phyloP scores from a whole-genome alignment of 208 protist genomes.

The Endotrypanum monterogeii region DNA sequence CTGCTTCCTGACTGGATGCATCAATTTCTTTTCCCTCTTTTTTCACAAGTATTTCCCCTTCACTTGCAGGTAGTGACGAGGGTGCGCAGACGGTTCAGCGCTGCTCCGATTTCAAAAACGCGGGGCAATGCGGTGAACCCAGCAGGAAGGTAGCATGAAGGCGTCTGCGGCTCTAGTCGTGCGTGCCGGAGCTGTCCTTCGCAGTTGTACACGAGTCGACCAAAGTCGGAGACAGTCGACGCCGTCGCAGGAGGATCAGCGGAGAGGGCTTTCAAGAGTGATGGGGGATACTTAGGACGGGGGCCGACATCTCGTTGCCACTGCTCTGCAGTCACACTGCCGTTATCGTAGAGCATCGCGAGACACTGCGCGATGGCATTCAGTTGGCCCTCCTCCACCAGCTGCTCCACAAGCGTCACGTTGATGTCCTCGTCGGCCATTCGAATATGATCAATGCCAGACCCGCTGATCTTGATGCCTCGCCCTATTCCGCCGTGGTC shows the following conservation, averaged over 20 bases:
- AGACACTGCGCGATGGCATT: slow-evolving; percentile 86
- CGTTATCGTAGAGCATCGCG: slow-evolving; percentile 62
- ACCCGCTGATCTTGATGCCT: slow-evolving; percentile 59
- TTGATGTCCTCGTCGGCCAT: slow-evolving; percentile 79
- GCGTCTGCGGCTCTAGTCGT: slow-evolving; percentile 69
- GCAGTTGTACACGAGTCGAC: slow-evolving; percentile 34
- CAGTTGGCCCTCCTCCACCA: slow-evolving; percentile 91
- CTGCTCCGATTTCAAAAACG: slow-evolving; percentile 86
- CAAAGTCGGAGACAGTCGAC: slow-evolving; percentile 15
- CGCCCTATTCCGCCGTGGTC: slow-evolving; percentile 6
- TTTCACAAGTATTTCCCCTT: not conserved
- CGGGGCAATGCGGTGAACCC: slow-evolving; percentile 81
- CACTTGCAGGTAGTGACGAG: slow-evolving; percentile 39
- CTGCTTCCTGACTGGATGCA: not conserved
- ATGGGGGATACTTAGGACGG: slow-evolving; percentile 13
- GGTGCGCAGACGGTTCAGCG: slow-evolving; percentile 85
- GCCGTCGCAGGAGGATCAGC: not conserved
- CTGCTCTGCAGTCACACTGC: slow-evolving; percentile 10
- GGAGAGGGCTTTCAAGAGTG: slow-evolving; percentile 3
- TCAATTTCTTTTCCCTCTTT: not conserved
- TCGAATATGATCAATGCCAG: slow-evolving; percentile 38
- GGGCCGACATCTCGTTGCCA: slow-evolving; percentile 1
- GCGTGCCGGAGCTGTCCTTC: slow-evolving; percentile 35
- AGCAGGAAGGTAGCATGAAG: slow-evolving; percentile 54
- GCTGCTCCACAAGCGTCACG: slow-evolving; percentile 83